phyloP scores from a whole-genome alignment of 805 yeast species.

The Scheffersomyces stipitis region DNA sequence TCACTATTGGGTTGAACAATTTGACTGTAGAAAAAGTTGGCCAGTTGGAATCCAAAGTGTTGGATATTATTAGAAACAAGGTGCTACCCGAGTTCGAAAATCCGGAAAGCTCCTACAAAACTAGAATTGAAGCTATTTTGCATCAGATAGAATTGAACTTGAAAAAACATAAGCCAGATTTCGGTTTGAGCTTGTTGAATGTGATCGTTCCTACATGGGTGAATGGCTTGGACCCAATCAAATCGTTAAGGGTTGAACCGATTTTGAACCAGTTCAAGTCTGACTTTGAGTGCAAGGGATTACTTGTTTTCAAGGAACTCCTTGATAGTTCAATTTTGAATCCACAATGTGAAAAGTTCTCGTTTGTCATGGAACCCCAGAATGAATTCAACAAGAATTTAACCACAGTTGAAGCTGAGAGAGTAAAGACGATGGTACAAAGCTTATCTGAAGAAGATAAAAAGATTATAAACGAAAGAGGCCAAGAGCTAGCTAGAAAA shows the following conservation, averaged over 20 bases:
- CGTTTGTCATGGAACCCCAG: conserved; percentile 75
- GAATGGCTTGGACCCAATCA: conserved; percentile 75
- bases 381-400: conserved; percentile 51
- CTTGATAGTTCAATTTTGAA: conserved; percentile 52
- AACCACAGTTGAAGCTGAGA: conserved; percentile 53
- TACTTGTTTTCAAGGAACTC: conserved; percentile 55
- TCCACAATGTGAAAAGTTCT: conserved; percentile 53
- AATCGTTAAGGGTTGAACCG: conserved; percentile 62
- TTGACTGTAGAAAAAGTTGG: conserved; percentile 47
- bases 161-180: conserved; percentile 85
- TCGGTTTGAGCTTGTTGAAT: conserved; percentile 77
- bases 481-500: conserved; percentile 55
- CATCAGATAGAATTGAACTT: conserved; percentile 84
- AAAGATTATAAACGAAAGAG: conserved; percentile 57
- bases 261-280: conserved; percentile 58
- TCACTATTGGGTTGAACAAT: conserved; percentile 87
- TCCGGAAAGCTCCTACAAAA: conserved; percentile 23
- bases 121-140: conserved; percentile 75
- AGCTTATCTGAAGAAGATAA: conserved; percentile 55
- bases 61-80: conserved; percentile 44
- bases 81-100: conserved; percentile 31
- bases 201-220: conserved; percentile 84
- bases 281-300: conserved; percentile 54
- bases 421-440: conserved; percentile 41
- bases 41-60: conserved; percentile 49